Percentiles rank a stretch among this genome's conserved stretches.
Evolutionary conservation across 2,329 filamentous ascomycete species (phyloP).

Genomic region (Xylariomycetidae sp.): DNA sequence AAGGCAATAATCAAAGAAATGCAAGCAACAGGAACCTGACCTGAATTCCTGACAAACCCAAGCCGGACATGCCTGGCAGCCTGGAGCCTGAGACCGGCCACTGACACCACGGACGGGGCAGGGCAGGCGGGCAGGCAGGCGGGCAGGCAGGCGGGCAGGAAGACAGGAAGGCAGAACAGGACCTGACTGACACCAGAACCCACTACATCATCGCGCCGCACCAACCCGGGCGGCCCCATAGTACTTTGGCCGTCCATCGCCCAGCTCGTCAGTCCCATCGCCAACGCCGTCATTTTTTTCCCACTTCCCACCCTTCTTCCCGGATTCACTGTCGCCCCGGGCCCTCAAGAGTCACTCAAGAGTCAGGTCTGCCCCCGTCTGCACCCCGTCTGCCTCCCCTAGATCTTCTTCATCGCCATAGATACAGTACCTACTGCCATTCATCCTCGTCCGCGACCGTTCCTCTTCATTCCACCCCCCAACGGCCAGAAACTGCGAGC

Average conservation of each 20-base stretch:
- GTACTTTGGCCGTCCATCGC: not conserved
- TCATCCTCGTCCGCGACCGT: not conserved
- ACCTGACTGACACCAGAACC: too few species aligned
- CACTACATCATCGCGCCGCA: slow-evolving; percentile 7
- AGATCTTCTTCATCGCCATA: not conserved
- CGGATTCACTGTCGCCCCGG: slow-evolving; percentile 6
- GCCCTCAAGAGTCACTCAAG: slow-evolving; percentile 3
- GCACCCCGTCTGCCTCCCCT: not conserved
- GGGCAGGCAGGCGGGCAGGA: not conserved
- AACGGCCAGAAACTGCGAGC: too few species aligned
- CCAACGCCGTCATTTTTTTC: slow-evolving; percentile 10
- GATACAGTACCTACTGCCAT: not conserved
- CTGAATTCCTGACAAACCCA: too few species aligned
- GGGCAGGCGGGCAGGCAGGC: too few species aligned
- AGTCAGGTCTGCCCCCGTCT: slow-evolving; percentile 2
- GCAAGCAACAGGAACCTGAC: too few species aligned
- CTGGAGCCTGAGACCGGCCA: too few species aligned
- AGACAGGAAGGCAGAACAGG: not conserved
- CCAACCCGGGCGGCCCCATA: not conserved
- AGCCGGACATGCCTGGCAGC: too few species aligned
- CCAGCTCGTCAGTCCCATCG: not conserved
- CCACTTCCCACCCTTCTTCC: slow-evolving; percentile 7
- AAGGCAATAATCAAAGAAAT: too few species aligned
- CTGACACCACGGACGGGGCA: not conserved
- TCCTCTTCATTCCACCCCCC: not conserved